A percentile compares a stretch with the other conserved stretches of the same genome.
Evolutionary conservation across 495 filamentous ascomycete species (phyloP).

Genomic region (Haplographium delicatum): DNA sequence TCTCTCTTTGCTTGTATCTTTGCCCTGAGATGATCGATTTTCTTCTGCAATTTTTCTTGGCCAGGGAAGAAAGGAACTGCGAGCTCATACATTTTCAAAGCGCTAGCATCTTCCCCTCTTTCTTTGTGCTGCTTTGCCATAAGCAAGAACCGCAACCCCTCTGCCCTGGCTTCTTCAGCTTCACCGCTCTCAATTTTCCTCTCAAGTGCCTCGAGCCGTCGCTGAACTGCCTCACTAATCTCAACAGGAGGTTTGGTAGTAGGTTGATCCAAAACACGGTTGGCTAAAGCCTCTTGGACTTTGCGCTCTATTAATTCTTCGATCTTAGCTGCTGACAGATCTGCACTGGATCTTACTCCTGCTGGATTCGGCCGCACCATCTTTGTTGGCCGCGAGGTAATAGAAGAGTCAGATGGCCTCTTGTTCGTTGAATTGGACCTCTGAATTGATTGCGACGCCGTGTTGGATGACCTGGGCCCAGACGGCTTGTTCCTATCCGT

Average conservation of each 20-base stretch:
- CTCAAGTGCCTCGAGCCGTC: slow-evolving; percentile 77
- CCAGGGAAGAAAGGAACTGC: slow-evolving; percentile 82
- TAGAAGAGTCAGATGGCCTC: slow-evolving; percentile 34
- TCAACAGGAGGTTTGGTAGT: slow-evolving; percentile 46
- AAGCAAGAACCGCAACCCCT: slow-evolving; percentile 77
- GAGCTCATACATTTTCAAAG: slow-evolving; percentile 79
- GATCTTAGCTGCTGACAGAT: slow-evolving; percentile 69
- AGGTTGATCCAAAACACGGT: slow-evolving; percentile 49
- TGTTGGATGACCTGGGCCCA: slow-evolving; percentile 22
- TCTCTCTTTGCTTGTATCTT: slow-evolving; percentile 47
- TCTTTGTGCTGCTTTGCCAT: slow-evolving; percentile 91
- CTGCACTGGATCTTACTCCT: slow-evolving; percentile 31
- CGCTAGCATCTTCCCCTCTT: slow-evolving; percentile 69
- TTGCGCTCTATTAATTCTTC: slow-evolving; percentile 90
- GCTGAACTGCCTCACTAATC: slow-evolving; percentile 72
- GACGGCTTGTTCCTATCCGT: slow-evolving; percentile 58
- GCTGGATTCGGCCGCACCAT: slow-evolving; percentile 31
- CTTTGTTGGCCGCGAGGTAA: slow-evolving; percentile 35
- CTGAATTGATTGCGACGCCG: slow-evolving; percentile 33
- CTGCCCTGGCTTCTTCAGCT: slow-evolving; percentile 65
- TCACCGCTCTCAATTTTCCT: slow-evolving; percentile 60
- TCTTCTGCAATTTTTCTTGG: slow-evolving; percentile 71
- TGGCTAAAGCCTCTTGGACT: slow-evolving; percentile 80
- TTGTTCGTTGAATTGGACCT: slow-evolving; percentile 36
- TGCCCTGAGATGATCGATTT: slow-evolving; percentile 66